Evolutionary conservation across 148 eudicot species (phyloP).

Genomic region (Simmondsia chinensis): DNA sequence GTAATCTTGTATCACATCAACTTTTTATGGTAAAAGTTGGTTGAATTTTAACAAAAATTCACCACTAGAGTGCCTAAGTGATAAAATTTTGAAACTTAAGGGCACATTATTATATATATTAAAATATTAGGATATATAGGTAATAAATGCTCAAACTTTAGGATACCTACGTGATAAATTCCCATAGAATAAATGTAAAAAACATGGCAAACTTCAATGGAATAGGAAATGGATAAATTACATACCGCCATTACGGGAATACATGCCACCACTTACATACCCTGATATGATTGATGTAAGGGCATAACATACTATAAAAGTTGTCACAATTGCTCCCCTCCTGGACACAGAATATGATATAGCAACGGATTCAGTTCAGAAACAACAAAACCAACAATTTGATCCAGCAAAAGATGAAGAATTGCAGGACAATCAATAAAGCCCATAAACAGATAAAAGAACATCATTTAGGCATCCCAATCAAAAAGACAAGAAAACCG

Average conservation of each 20-base stretch:
- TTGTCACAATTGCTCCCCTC: conserved; percentile 86
- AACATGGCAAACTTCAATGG: not conserved
- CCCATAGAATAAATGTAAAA: no score
- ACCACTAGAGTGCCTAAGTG: no score
- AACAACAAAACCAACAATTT: no score
- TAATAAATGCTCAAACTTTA: no score
- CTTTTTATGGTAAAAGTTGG: no score
- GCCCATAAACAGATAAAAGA: not conserved
- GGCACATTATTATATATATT: no score
- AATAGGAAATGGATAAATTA: not conserved
- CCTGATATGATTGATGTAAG: conserved; percentile 84
- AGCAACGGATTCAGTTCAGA: conserved; percentile 11
- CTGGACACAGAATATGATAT: conserved; percentile 24
- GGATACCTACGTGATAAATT: no score
- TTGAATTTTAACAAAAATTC: no score
- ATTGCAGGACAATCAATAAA: not conserved
- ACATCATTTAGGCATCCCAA: not conserved
- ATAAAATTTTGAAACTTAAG: no score
- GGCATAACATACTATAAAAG: conserved; percentile 76
- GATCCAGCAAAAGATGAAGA: no score
- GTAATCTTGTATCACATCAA: no score
- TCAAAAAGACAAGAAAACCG: not conserved
- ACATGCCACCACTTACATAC: conserved; percentile 91
- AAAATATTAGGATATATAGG: no score
- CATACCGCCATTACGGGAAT: conserved; percentile 75